Evolutionary conservation across 257 asterid genomes (phyloP), one percentile per base, ranked within the genome.

Genomic region (Mentha longifolia): DNA sequence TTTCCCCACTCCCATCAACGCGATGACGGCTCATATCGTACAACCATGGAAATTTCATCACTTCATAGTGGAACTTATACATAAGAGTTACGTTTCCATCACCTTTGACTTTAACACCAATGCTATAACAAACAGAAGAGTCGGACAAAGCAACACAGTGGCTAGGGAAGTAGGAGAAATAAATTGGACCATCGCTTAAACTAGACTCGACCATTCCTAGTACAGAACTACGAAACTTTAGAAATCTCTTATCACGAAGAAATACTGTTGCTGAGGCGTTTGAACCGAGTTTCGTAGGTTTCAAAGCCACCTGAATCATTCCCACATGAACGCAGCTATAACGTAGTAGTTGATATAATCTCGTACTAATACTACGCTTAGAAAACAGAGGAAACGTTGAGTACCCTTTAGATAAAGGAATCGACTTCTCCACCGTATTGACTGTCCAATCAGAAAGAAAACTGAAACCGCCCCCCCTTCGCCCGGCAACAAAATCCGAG

Each of bases 261-360:
- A 0, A 25, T 25, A 25, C 2, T 25, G 2, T 12, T 22, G 61
- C 39, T 25, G 61, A 11, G 37, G 16, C 13, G 35, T 56, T 25
- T 56, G 39, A 56, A 56, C 17, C 61, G 25, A 58, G 63, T 15
- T 31, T 59, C 2, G 65, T 7, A 30, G 43, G 43, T 30, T 59
- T 59, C 45, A 56, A 25, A 56, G 10, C 61, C 37, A 56, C 61
- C 61, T 25, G 10, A 56, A 56, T 6, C 16, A 25, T 56, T 56
- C 39, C 61, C 3, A 56, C 16, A 22, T 25, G 61, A 56, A 56
- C 10, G 7, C 0, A 11, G n/a, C 5, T 0, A 12, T 54, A 20
- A 6, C 22, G n/a, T n/a, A n/a, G 1, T 7, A 51, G 8, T 51
- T 17, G 31, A 51, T 51, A 4, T 3, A 2, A 11, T 51, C 30